A percentile compares a stretch with the other conserved stretches of the same genome.
These are phyloP conservation scores for Populus simonii DNA, from an alignment of 345 rosid species.

Conservation along the genomic window DNA sequence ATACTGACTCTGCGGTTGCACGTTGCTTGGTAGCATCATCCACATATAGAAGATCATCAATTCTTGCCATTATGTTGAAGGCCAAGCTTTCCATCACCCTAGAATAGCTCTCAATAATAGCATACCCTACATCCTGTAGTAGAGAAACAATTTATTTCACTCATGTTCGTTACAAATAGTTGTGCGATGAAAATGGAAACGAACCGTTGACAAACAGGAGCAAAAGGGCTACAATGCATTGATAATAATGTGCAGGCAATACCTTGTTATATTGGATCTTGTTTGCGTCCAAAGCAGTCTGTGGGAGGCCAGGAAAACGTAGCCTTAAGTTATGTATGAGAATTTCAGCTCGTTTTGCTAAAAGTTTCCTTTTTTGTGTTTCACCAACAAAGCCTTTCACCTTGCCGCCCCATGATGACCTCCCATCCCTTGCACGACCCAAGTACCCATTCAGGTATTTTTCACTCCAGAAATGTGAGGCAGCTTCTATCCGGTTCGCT, in stretches of 20 bases:
- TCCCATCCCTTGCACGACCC: not conserved
- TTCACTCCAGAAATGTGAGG: conserved; percentile 20
- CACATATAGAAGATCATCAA: conserved; percentile 41
- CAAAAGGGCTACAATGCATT: not conserved
- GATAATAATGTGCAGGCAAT: not conserved
- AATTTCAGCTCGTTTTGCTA: conserved; percentile 23
- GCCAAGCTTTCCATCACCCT: conserved; percentile 50
- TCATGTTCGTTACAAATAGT: not conserved
- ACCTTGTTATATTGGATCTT: conserved; percentile 32
- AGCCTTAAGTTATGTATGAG: conserved; percentile 15
- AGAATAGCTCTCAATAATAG: conserved; percentile 51
- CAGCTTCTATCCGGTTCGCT: conserved; percentile 25
- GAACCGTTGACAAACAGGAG: not conserved
- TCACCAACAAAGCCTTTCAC: conserved; percentile 13
- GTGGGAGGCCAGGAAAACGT: conserved; percentile 27
- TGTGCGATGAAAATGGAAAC: not conserved
- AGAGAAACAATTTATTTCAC: not conserved
- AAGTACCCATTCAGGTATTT: conserved; percentile 6
- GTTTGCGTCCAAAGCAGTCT: conserved; percentile 21
- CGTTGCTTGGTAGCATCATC: conserved; percentile 46
- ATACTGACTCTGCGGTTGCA: conserved; percentile 21
- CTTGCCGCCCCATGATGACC: conserved; percentile 19
- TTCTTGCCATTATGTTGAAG: conserved; percentile 39
- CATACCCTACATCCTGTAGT: conserved; percentile 47
- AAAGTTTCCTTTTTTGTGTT: conserved; percentile 8